Percentiles rank a stretch among this genome's conserved stretches.
phyloP scores from a whole-genome alignment of 148 eudicot genomes.

The Rheum nobile region DNA sequence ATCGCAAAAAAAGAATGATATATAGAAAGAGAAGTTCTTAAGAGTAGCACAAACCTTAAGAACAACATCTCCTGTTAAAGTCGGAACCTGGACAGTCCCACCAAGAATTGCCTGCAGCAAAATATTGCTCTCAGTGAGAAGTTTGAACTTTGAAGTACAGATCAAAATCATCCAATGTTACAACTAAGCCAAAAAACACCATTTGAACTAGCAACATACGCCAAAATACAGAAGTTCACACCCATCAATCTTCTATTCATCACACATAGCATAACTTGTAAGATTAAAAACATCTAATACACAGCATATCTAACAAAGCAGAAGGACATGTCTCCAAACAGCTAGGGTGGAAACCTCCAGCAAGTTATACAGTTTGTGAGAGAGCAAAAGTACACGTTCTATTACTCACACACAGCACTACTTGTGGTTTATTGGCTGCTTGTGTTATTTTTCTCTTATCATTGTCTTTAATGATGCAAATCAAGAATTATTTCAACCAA shows the following conservation, averaged over 20 bases:
- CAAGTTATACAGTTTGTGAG: too few relatives aligned
- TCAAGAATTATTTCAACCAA: neutral
- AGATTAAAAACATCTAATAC: neutral
- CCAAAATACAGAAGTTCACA: neutral
- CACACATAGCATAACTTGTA: neutral
- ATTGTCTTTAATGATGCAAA: neutral
- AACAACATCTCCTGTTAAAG: slow-evolving; percentile 82
- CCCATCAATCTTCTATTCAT: neutral
- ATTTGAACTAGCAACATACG: neutral
- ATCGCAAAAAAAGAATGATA: neutral
- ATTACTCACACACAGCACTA: too few relatives aligned
- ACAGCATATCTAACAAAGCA: neutral
- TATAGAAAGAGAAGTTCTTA: neutral
- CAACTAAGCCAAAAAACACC: neutral
- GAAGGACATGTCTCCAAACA: neutral
- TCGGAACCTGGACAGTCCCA: slow-evolving; percentile 92
- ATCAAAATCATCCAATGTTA: neutral
- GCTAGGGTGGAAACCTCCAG: neutral
- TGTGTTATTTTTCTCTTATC: neutral
- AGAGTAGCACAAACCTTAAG: slow-evolving; percentile 48
- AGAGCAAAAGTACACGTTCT: too few relatives aligned
- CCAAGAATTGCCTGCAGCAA: slow-evolving; percentile 81
- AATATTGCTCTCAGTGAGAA: neutral
- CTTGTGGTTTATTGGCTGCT: too few relatives aligned
- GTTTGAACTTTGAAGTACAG: neutral